Evolutionary conservation across 306 rosid genomes (phyloP), one percentile per base, ranked within the genome.

Genomic region (Dalbergia oliveri): DNA sequence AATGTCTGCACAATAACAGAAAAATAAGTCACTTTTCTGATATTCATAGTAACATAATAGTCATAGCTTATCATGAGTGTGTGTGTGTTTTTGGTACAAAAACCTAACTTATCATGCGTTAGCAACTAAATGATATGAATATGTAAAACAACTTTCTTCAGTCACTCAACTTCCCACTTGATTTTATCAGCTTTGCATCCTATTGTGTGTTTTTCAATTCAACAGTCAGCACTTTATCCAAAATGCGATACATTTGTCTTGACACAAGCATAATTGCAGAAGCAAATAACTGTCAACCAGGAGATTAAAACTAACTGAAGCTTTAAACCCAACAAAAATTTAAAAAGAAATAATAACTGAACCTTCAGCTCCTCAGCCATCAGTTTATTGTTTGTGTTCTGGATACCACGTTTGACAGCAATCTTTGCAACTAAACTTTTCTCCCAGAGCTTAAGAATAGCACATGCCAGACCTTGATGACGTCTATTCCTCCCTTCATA

Each of bases 351-450:
- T 37, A 37, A 37, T n/a, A 75, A 78, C 89, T 69, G 41, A 47
- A 96, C 99, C 93, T 80, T 84, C 39, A 96, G 37, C 88, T 96
- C 99, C 19, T 96, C 99, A 19, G 99, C 94, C 98, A 96, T 96
- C 58, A 96, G 75, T 84, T 91, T 87, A 86, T 96, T 96, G 90
- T 96, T 96, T 74, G 99, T 96, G 87, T 96, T 96, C 91, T 96
- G 99, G 83, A 96, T 96, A 66, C 99, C 99, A 44, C 90, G 91
- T 87, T 93, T 96, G 71, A 96, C 98, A 60, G 98, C 98, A 91
- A 96, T 88, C 89, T 96, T 96, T 4, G 78, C 97, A 13, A 93
- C 90, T 66, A 89, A 72, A 85, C 98, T 96, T 81, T 89, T 90
- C 88, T 93, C 99, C 99, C 99, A 96, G 72, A 96, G 89, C 86